A percentile compares a stretch with the other conserved stretches of the same genome.
These are phyloP conservation scores for Phylloporus sp. DNA, from an alignment of 768 basidiomycete species.

Conservation along the genomic window DNA sequence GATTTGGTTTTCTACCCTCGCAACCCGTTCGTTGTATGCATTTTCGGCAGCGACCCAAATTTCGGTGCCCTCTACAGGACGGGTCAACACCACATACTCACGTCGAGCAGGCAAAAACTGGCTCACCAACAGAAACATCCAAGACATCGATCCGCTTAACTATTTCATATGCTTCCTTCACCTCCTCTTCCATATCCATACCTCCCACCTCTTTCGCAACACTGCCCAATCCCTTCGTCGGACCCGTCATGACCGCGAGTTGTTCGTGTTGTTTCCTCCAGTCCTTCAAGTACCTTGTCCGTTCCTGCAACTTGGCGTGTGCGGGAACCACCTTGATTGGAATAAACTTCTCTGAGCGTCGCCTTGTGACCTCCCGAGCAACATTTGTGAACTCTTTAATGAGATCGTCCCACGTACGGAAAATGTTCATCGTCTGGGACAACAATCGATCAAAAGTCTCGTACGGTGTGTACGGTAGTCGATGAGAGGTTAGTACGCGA, in stretches of 20 bases:
- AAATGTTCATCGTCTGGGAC: conserved; percentile 68
- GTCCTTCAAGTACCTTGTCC: conserved; percentile 79
- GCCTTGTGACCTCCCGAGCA: conserved; percentile 87
- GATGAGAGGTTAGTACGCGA: conserved; percentile 85
- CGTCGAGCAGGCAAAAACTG: neutral
- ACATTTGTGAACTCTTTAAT: conserved; percentile 93
- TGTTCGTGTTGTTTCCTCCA: conserved; percentile 99
- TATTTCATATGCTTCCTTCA: conserved; percentile 94
- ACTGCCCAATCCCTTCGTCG: conserved; percentile 78
- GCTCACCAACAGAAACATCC: conserved; percentile 85
- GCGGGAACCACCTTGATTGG: conserved; percentile 93
- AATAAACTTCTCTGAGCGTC: conserved; percentile 89
- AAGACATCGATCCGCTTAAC: conserved; percentile 95
- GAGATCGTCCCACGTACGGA: conserved; percentile 83
- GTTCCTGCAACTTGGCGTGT: conserved; percentile 87
- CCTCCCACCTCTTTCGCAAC: conserved; percentile 77
- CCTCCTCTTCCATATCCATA: conserved; percentile 98
- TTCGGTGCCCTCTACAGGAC: conserved; percentile 79
- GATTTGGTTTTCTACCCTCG: conserved; percentile 97
- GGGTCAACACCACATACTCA: neutral
- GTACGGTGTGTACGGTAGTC: conserved; percentile 91
- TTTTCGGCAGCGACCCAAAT: conserved; percentile 98
- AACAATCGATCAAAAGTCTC: conserved; percentile 90
- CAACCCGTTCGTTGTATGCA: conserved; percentile 96
- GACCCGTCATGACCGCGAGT: conserved; percentile 94